Evolutionary conservation across 1,284 basidiomycete species (phyloP).

Genomic region (Cutaneotrichosporon cyanovorans): DNA sequence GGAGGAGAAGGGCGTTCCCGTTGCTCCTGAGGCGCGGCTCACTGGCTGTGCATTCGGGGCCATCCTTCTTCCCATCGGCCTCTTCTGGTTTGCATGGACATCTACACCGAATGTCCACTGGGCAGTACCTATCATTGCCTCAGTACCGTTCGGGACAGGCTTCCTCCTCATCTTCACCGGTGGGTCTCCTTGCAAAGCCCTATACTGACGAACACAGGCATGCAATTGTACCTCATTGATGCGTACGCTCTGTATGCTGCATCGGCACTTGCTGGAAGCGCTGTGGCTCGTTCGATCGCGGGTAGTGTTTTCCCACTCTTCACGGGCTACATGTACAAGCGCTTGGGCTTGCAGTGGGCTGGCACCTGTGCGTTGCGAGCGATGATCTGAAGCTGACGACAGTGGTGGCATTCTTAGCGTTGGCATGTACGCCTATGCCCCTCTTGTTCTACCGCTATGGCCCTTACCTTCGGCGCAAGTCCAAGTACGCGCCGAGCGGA

Average conservation of each 20-base stretch:
- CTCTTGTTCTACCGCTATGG: constrained; percentile 49
- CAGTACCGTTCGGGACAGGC: constrained; percentile 57
- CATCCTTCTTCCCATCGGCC: constrained; percentile 53
- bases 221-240: constrained; percentile 56
- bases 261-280: constrained; percentile 60
- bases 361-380: constrained; percentile 29
- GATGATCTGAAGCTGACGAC: constrained; percentile 14
- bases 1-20: constrained; percentile 52
- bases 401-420: constrained; percentile 55
- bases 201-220: not conserved
- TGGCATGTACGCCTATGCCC: constrained; percentile 54
- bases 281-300: constrained; percentile 58
- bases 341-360: constrained; percentile 41
- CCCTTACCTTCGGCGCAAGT: constrained; percentile 34
- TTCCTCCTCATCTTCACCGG: constrained; percentile 56
- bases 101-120: constrained; percentile 54
- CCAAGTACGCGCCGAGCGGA: constrained; percentile 9
- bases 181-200: too few species aligned
- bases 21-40: constrained; percentile 51
- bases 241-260: constrained; percentile 55
- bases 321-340: constrained; percentile 35
- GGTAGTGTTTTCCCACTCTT: constrained; percentile 48
- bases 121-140: constrained; percentile 58
- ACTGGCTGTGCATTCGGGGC: constrained; percentile 55
- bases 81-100: constrained; percentile 58